Percentiles rank a stretch among this genome's conserved stretches.
phyloP scores from a whole-genome alignment of 2,329 filamentous ascomycete genomes.

The Coniella lustricola region DNA sequence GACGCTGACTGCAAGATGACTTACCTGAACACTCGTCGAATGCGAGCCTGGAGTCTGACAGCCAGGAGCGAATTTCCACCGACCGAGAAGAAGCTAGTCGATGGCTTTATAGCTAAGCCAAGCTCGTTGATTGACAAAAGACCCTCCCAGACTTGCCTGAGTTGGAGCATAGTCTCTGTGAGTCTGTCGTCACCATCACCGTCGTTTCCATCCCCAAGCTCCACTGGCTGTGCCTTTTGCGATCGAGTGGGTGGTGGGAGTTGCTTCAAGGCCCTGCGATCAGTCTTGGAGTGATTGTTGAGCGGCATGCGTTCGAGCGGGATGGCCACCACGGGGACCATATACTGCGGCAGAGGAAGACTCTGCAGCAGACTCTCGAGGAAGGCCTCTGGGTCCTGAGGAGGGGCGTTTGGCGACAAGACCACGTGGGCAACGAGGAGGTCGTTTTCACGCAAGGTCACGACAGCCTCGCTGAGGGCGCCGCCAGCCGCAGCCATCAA shows the following conservation, averaged over 20 bases:
- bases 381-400: background rate
- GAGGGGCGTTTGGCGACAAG: background rate
- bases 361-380: slow-evolving; percentile 10
- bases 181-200: background rate
- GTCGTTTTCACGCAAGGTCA: background rate
- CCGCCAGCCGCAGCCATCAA: background rate
- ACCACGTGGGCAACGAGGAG: background rate
- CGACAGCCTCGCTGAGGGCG: background rate
- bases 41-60: slow-evolving; percentile 28
- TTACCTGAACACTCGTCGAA: no score
- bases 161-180: background rate
- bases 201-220: background rate
- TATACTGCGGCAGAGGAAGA: slow-evolving; percentile 26
- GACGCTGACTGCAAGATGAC: slow-evolving; percentile 25
- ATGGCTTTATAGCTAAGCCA: background rate
- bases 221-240: no score
- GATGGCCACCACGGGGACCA: slow-evolving; percentile 26
- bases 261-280: slow-evolving; percentile 22
- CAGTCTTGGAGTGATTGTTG: slow-evolving; percentile 26
- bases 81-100: slow-evolving; percentile 33
- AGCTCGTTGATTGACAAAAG: background rate
- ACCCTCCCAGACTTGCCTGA: background rate
- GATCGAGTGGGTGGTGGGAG: slow-evolving; percentile 17
- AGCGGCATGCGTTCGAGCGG: slow-evolving; percentile 24
- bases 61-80: slow-evolving; percentile 36